These are phyloP conservation scores for Isabelozyma gotoi DNA, from an alignment of 805 yeast species.

Conservation along the genomic window DNA sequence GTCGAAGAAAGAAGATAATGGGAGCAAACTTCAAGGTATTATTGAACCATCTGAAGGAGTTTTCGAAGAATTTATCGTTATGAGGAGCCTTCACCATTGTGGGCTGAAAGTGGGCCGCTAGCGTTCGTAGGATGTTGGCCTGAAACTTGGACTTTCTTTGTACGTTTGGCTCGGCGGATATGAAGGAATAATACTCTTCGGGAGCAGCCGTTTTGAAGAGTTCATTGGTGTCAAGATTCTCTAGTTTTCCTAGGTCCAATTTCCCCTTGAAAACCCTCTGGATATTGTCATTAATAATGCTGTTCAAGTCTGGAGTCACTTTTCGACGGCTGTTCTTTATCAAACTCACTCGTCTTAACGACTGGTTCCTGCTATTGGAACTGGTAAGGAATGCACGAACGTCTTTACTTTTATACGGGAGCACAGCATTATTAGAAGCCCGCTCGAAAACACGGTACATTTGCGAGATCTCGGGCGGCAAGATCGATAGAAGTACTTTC, in stretches of 20 bases:
- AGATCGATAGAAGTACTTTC: background rate
- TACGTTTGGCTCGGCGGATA: background rate
- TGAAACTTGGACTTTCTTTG: background rate
- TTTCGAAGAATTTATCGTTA: background rate
- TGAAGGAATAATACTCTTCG: background rate
- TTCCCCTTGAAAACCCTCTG: background rate
- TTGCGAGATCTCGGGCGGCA: background rate
- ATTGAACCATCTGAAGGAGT: background rate
- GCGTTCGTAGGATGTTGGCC: background rate
- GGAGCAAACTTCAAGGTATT: conserved; percentile 1
- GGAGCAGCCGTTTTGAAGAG: background rate
- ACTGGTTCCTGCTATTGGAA: background rate
- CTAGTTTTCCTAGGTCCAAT: background rate
- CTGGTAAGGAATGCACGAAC: background rate
- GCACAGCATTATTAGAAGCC: background rate
- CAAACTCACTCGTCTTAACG: background rate
- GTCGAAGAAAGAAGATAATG: conserved; percentile 1
- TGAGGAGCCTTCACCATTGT: background rate
- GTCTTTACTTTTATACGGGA: background rate
- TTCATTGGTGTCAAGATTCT: background rate
- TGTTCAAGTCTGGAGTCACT: background rate
- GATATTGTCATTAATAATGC: background rate
- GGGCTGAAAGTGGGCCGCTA: background rate
- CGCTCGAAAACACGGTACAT: background rate
- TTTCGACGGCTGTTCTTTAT: background rate